Base-by-base conservation (phyloP, 2,329 filamentous ascomycete species). In the Mariannaea elegans region DNA sequence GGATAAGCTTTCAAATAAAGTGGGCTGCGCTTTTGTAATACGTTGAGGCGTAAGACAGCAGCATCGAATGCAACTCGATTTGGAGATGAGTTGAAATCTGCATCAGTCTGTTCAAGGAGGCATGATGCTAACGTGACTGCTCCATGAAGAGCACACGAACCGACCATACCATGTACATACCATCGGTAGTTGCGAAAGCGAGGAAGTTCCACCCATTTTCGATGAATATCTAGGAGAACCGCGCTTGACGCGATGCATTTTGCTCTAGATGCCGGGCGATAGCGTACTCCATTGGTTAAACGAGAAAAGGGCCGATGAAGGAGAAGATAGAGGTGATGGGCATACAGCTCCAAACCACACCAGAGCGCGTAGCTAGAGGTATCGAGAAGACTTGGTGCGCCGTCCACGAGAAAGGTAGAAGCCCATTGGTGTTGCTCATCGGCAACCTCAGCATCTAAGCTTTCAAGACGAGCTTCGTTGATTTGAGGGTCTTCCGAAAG, bases 271-370 rank as follows among this genome's bases (percentile, higher is more conserved):
- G 24, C 38, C 0, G 49, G 39, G 2, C 38, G 50, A 39, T 54
- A 66, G n/a, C n/a, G n/a, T n/a, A n/a, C n/a, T n/a, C n/a, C n/a
- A n/a, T 5, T 51, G 48, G 3, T n/a, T 46, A 18, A 51, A 55
- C 42, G 39, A 6, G 51, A 60, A n/a, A 63, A 66, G 12, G 64
- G 64, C 0, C 63, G 58, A 39, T 67, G 61, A 2, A 67, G 41
- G 6, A 67, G 58, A 10, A 67, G 54, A 24, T 67, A 65, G 1
- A 67, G 58, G 36, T 67, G 65, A 12, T 67, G 63, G 1, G 65
- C 65, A 23, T 62, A 65, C 1, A 53, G 58, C 42, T 67, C 58
- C 2, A 67, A 27, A 5, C 62, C 32, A 29, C 63, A 62, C 65
- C 63, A 65, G 23, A 64, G 54, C 4, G 63, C 63, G 29, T 66